These are phyloP conservation scores for Vicia sativa DNA, from an alignment of 306 rosid genomes.

Conservation along the genomic window DNA sequence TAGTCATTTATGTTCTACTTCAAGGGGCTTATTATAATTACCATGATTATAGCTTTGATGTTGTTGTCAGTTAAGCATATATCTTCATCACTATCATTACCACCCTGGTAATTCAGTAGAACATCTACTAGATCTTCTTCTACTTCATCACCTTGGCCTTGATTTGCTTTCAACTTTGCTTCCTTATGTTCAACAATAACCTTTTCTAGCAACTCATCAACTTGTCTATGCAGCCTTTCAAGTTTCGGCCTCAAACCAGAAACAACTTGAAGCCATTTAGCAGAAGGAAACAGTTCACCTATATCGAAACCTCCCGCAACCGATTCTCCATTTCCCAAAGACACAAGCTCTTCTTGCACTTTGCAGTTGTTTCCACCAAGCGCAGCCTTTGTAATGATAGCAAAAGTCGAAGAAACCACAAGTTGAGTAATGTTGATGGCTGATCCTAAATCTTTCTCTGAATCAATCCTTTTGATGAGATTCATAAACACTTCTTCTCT, in stretches of 20 bases:
- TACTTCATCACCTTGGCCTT: constrained; percentile 5
- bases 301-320: constrained; percentile 31
- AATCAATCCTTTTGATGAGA: constrained; percentile 18
- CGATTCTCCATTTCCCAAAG: neutral
- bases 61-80: constrained; percentile 25
- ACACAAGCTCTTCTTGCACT: constrained; percentile 21
- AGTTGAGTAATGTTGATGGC: neutral
- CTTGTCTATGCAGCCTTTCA: constrained; percentile 23
- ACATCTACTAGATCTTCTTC: constrained; percentile 26
- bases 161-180: neutral
- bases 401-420: neutral
- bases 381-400: constrained; percentile 3
- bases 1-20: too few species aligned
- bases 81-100: neutral
- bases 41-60: constrained; percentile 30
- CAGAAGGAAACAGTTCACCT: constrained; percentile 46
- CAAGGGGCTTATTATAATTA: too few species aligned
- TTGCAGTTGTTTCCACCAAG: constrained; percentile 38
- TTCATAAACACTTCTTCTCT: constrained; percentile 42
- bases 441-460: constrained; percentile 34
- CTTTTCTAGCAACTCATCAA: constrained; percentile 24
- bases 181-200: constrained; percentile 25
- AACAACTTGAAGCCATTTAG: constrained; percentile 30
- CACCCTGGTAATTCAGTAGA: constrained; percentile 17
- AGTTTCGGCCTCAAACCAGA: constrained; percentile 37